Conservation (phyloP, 2,329 filamentous ascomycete genomes). For the Sarocladium brachiariae region DNA sequence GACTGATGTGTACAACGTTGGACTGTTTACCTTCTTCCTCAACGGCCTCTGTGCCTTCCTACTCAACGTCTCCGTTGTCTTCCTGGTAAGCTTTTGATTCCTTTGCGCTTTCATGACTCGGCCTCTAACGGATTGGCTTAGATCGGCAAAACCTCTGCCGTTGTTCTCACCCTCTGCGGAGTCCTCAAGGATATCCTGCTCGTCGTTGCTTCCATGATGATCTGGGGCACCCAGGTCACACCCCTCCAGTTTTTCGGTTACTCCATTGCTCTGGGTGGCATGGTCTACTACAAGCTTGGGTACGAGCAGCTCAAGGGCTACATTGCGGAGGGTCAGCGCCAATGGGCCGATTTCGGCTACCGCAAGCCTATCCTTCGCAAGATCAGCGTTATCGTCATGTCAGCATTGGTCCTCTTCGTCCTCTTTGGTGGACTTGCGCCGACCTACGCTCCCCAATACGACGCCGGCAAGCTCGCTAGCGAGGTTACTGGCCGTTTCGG, state of each 20-base stretch:
- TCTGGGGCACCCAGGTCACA: conserved; percentile 72
- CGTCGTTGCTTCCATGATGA: conserved; percentile 70
- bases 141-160: conserved; percentile 83
- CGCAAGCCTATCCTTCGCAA: conserved; percentile 72
- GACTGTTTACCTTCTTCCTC: conserved; percentile 62
- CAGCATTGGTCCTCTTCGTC: conserved; percentile 59
- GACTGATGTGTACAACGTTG: conserved; percentile 66
- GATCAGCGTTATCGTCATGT: conserved; percentile 60
- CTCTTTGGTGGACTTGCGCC: conserved; percentile 63
- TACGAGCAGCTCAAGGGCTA: conserved; percentile 79
- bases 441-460: conserved; percentile 48
- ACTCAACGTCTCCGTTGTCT: conserved; percentile 79
- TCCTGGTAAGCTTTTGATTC: conserved; percentile 63
- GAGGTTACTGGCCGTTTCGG: conserved; percentile 45
- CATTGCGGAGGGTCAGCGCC: conserved; percentile 61
- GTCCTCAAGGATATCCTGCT: conserved; percentile 85
- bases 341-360: conserved; percentile 81
- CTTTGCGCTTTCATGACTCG: background rate
- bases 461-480: conserved; percentile 41
- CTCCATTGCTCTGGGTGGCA: conserved; percentile 69
- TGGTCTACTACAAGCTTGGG: conserved; percentile 79
- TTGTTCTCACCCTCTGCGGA: conserved; percentile 80
- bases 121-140: conserved; percentile 30
- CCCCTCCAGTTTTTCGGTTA: conserved; percentile 78
- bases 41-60: conserved; percentile 76